Conservation (phyloP, 331 rosid species). For the Malus hybrid region DNA sequence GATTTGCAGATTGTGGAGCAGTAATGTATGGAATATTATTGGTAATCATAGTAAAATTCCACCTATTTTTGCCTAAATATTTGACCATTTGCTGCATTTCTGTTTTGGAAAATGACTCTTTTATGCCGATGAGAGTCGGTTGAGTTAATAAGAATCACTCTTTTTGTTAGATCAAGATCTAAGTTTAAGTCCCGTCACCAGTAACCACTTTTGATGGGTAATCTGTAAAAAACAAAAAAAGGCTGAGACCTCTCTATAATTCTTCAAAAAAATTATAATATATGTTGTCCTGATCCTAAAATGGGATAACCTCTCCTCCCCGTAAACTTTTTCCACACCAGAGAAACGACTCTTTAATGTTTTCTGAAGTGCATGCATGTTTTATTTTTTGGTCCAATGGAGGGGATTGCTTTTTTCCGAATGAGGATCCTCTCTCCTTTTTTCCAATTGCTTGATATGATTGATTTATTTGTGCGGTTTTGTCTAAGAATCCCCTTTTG, state of each 20-base stretch:
- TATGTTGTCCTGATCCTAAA: too few species aligned
- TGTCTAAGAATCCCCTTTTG: background rate
- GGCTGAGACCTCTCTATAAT: too few species aligned
- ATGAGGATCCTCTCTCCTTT: background rate
- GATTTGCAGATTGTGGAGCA: background rate
- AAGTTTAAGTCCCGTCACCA: accelerated
- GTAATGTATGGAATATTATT: background rate
- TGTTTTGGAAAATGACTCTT: background rate
- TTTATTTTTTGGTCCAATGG: background rate
- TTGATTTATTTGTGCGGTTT: background rate
- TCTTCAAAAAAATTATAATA: too few species aligned
- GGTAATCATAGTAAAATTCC: background rate
- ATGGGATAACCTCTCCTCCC: too few species aligned
- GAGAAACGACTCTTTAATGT: too few species aligned
- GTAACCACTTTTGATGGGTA: too few species aligned
- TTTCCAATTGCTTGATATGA: background rate
- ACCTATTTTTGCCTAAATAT: background rate
- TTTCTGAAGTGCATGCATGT: background rate
- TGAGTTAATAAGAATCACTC: too few species aligned
- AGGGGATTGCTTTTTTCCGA: background rate
- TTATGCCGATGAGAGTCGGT: too few species aligned
- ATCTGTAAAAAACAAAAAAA: too few species aligned
- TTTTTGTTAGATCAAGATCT: too few species aligned
- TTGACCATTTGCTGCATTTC: background rate
- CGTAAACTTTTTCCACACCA: too few species aligned